Percentiles rank a stretch among this genome's conserved stretches.
Evolutionary conservation across 163 green algal genomes (phyloP).

Genomic region (Scenedesmus sp.): DNA sequence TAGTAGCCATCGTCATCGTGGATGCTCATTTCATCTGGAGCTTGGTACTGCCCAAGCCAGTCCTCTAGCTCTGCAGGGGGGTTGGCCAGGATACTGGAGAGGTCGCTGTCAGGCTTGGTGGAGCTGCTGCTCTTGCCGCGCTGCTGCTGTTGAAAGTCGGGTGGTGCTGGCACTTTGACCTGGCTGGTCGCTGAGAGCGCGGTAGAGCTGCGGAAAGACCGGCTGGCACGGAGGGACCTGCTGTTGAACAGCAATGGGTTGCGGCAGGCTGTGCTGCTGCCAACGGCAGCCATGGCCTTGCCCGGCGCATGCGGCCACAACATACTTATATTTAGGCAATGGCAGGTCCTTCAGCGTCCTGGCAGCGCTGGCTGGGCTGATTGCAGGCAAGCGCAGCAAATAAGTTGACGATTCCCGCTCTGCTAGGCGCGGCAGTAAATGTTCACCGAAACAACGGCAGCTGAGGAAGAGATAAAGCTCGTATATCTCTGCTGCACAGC

Average conservation of each 20-base stretch:
- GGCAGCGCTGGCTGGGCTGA: not conserved
- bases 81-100: not conserved
- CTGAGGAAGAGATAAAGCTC: not conserved
- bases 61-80: not conserved
- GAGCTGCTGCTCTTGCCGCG: not conserved
- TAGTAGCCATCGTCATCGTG: slow-evolving; percentile 34
- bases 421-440: not conserved
- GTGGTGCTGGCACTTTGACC: not conserved
- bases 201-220: not conserved
- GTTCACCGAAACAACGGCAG: not conserved
- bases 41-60: slow-evolving; percentile 15
- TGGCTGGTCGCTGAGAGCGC: not conserved
- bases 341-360: not conserved
- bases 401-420: not conserved
- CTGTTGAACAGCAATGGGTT: not conserved
- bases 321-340: not conserved
- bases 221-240: not conserved
- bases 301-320: not conserved
- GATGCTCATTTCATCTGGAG: slow-evolving; percentile 46
- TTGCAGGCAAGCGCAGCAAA: not conserved
- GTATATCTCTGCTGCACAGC: not conserved
- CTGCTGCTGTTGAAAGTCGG: not conserved
- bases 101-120: not conserved
- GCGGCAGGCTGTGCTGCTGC: not conserved
- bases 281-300: not conserved